These are phyloP conservation scores for Carex scoparia DNA, from an alignment of 176 grass and related monocot species.

Conservation along the genomic window DNA sequence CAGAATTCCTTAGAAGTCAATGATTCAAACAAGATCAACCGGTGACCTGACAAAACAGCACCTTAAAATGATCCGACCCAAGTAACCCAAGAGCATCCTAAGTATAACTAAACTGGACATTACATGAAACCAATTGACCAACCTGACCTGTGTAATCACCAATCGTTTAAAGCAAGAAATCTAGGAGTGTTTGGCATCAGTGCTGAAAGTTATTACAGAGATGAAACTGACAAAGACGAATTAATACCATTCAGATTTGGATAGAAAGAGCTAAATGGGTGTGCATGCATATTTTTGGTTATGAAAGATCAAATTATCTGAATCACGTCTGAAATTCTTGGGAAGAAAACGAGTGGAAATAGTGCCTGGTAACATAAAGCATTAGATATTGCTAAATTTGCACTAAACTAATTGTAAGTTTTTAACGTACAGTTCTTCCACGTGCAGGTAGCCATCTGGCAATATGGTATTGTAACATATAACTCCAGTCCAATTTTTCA, in stretches of 20 bases:
- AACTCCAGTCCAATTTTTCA: conserved; percentile 62
- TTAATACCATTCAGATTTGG: neutral
- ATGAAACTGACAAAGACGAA: neutral
- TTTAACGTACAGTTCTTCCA: conserved; percentile 78
- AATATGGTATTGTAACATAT: conserved; percentile 62
- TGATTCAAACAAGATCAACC: neutral
- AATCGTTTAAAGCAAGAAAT: neutral
- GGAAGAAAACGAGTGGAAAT: neutral
- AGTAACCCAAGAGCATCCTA: neutral
- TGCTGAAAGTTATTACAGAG: neutral
- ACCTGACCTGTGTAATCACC: neutral
- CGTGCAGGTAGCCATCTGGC: conserved; percentile 63
- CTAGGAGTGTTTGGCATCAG: neutral
- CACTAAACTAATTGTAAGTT: conserved; percentile 29
- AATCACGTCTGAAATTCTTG: neutral
- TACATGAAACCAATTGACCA: neutral
- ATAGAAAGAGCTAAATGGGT: neutral
- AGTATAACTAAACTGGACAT: neutral
- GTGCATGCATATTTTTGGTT: neutral
- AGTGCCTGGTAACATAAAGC: neutral
- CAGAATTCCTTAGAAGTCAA: neutral
- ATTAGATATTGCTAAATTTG: neutral
- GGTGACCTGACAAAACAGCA: neutral
- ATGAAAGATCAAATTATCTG: neutral
- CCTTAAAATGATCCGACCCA: neutral